Evolutionary conservation across 2,329 filamentous ascomycete species (phyloP).

Genomic region (Neofusicoccum sp.): DNA sequence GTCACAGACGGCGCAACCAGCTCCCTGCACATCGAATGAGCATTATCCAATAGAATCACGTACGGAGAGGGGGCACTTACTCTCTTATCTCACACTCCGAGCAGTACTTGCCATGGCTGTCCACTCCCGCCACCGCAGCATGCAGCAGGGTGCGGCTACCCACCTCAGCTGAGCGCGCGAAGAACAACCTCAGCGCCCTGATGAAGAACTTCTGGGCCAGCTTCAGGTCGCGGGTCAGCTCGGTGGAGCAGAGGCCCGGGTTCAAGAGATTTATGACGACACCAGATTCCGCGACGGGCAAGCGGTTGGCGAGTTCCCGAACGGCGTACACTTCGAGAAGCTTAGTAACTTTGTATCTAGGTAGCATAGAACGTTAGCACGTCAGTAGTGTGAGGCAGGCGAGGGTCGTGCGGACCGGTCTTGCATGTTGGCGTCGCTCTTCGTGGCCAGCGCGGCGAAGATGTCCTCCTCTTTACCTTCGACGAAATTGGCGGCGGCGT

Average conservation of each 20-base stretch:
- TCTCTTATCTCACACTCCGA: conserved; percentile 27
- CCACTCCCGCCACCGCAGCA: conserved; percentile 24
- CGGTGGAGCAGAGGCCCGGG: conserved; percentile 37
- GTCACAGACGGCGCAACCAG: conserved; percentile 21
- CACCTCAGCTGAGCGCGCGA: conserved; percentile 29
- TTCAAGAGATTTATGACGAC: conserved; percentile 38
- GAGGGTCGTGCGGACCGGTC: conserved; percentile 27
- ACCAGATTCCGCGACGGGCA: conserved; percentile 26
- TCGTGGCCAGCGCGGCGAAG: conserved; percentile 32
- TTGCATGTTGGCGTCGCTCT: conserved; percentile 22
- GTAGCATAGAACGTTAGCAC: background rate
- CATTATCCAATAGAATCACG: no score
- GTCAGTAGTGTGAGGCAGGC: background rate
- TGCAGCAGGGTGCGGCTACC: conserved; percentile 29
- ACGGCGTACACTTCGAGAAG: conserved; percentile 34
- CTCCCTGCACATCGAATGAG: background rate
- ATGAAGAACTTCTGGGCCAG: conserved; percentile 16
- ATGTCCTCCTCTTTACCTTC: conserved; percentile 34
- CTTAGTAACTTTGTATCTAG: conserved; percentile 36
- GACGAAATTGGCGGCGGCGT: conserved; percentile 31
- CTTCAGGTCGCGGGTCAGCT: conserved; percentile 29
- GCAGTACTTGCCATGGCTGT: conserved; percentile 29
- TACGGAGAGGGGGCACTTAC: conserved; percentile 22
- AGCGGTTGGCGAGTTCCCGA: conserved; percentile 29
- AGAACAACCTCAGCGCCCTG: background rate